Base-by-base conservation (phyloP, 805 yeast species). In the Hanseniaspora clermontiae region DNA sequence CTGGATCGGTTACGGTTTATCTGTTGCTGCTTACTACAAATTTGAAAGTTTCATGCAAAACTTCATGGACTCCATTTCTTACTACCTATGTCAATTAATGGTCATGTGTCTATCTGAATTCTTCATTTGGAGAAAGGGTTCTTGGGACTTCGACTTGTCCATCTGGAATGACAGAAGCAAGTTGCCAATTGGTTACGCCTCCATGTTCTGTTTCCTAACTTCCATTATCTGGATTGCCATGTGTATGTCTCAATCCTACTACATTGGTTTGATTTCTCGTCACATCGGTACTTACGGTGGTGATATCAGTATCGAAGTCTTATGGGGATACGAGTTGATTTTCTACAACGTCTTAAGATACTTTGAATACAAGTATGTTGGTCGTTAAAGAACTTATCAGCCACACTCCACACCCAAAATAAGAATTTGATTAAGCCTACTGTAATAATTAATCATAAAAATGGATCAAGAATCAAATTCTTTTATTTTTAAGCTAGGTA, bases 181-280 rank as follows among this genome's bases (percentile, higher is more conserved):
- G 55, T 74, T 83, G 61, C 95, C 95, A 49, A 68, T 82, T 43
- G 96, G 96, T 60, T 64, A 70, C 52, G 91, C 96, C 2, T 95
- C 93, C 59, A 70, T 80, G 27, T 71, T 83, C 62, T 95, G 86
- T 9, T 83, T 89, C 75, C 77, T 84, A 68, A 80, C 83, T 64
- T 96, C 96, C 68, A 84, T 77, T 43, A 87, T 83, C 43, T 96
- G 96, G 69, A 85, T 81, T 45, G 95, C 80, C 19, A 56, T 86
- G 46, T 96, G 96, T 62, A 87, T 89, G 95, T 74, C 76, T 65
- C 95, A 88, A 73, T 79, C 78, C 2, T 89, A 95, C 88, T 90
- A 82, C 72, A 68, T 68, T 10, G 95, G 96, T 64, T 82, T 77
- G 46, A 62, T 87, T 62, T 89, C 80, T 32, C 67, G 64, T 38